These are phyloP conservation scores for Penicillium steckii DNA, from an alignment of 495 filamentous ascomycete genomes.

Conservation along the genomic window DNA sequence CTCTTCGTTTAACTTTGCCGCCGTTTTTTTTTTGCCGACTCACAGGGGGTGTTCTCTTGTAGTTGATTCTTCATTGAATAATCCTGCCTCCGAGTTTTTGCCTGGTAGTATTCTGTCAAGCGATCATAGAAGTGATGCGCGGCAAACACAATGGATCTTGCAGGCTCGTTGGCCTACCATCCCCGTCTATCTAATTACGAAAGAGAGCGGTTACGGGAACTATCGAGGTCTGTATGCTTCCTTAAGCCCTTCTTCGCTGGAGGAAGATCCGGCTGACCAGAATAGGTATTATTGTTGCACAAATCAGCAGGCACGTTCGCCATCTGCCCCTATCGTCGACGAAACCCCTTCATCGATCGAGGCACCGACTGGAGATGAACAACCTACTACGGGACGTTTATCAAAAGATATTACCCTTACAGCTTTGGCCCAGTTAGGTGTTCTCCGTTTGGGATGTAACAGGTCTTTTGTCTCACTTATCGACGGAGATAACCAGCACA, in stretches of 20 bases:
- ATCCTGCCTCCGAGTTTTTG: background rate
- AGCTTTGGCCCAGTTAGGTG: constrained; percentile 61
- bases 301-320: constrained; percentile 4
- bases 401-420: constrained; percentile 59
- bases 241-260: background rate
- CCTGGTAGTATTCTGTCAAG: background rate
- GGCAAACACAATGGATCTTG: constrained; percentile 7
- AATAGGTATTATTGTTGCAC: constrained; percentile 34
- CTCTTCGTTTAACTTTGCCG: no score
- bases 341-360: background rate
- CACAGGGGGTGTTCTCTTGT: no score
- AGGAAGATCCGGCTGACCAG: background rate
- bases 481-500: constrained; percentile 55
- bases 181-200: constrained; percentile 16
- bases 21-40: no score
- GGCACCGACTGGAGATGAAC: constrained; percentile 13
- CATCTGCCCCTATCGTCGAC: background rate
- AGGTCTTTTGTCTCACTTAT: constrained; percentile 61
- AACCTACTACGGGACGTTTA: constrained; percentile 13
- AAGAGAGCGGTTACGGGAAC: constrained; percentile 20
- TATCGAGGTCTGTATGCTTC: constrained; percentile 17
- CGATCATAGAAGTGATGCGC: background rate
- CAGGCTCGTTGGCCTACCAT: constrained; percentile 12
- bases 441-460: constrained; percentile 49
- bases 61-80: no score